Conservation (phyloP, 1,139 yeast species). For the Suhomyces guaymorum region DNA sequence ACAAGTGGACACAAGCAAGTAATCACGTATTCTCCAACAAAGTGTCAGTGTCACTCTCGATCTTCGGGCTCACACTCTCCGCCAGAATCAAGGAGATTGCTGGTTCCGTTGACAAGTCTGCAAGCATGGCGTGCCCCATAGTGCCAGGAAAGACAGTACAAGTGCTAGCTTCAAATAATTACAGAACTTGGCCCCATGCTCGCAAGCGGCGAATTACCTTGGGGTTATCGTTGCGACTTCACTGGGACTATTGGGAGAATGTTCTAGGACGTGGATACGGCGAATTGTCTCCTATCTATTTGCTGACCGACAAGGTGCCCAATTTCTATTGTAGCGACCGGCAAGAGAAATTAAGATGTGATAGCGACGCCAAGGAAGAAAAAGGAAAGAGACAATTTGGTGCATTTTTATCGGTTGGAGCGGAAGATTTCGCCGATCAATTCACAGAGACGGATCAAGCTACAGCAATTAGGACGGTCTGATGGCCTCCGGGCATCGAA, state of each 20-base stretch:
- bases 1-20: constrained; percentile 11
- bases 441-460: too few relatives aligned
- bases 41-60: constrained; percentile 1
- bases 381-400: too few relatives aligned
- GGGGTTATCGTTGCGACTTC: neutral
- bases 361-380: too few relatives aligned
- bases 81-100: neutral
- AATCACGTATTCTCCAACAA: too few relatives aligned
- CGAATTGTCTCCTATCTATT: neutral
- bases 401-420: too few relatives aligned
- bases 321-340: constrained; percentile 22
- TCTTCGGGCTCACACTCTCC: constrained; percentile 6
- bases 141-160: constrained; percentile 21
- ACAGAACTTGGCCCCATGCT: constrained; percentile 20
- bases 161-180: constrained; percentile 19
- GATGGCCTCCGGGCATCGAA: too few relatives aligned
- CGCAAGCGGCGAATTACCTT: constrained; percentile 9
- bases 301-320: constrained; percentile 1
- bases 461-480: too few relatives aligned
- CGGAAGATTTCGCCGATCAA: too few relatives aligned
- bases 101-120: constrained; percentile 16
- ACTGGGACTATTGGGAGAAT: constrained; percentile 2
- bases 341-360: constrained; percentile 11
- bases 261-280: neutral
- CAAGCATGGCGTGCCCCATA: constrained; percentile 20